Percentiles rank a stretch among this genome's conserved stretches.
Conservation (phyloP, 768 basidiomycete species). For the Pulveroboletus sp. region DNA sequence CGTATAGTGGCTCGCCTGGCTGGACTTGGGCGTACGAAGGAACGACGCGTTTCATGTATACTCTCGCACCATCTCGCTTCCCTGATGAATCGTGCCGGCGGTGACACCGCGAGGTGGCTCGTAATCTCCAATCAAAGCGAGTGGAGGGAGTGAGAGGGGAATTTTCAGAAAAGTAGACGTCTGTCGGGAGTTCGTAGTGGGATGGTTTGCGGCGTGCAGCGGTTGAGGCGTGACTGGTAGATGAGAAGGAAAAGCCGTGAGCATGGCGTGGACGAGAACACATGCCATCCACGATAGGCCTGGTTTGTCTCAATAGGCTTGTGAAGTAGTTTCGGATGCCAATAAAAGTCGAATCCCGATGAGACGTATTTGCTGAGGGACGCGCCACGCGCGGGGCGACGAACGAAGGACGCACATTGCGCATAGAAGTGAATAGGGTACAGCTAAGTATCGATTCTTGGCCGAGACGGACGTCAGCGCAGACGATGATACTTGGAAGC, state of each 20-base stretch:
- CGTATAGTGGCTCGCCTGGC: constrained; percentile 40
- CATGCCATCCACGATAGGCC: background rate
- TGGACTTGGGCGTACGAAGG: constrained; percentile 33
- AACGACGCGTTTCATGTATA: constrained; percentile 35
- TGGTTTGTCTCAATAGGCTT: constrained; percentile 10
- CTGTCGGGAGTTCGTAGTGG: constrained; percentile 21
- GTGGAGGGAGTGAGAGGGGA: constrained; percentile 24
- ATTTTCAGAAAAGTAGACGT: constrained; percentile 27
- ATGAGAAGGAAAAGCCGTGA: constrained; percentile 18
- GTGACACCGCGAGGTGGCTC: constrained; percentile 44
- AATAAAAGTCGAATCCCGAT: constrained; percentile 24
- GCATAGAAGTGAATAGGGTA: constrained; percentile 9
- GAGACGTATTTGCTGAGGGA: constrained; percentile 5
- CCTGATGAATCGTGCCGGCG: constrained; percentile 10
- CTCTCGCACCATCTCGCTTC: constrained; percentile 12
- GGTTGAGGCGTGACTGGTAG: background rate
- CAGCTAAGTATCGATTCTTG: too few relatives aligned
- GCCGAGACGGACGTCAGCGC: too few relatives aligned
- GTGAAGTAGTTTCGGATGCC: constrained; percentile 30
- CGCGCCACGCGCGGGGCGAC: background rate
- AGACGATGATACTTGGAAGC: too few relatives aligned
- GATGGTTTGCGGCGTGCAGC: constrained; percentile 13
- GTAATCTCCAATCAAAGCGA: constrained; percentile 60
- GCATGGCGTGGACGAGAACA: background rate
- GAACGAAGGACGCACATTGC: constrained; percentile 6